Evolutionary conservation across 2,329 filamentous ascomycete genomes (phyloP).

Genomic region (Colletotrichum trifolii): DNA sequence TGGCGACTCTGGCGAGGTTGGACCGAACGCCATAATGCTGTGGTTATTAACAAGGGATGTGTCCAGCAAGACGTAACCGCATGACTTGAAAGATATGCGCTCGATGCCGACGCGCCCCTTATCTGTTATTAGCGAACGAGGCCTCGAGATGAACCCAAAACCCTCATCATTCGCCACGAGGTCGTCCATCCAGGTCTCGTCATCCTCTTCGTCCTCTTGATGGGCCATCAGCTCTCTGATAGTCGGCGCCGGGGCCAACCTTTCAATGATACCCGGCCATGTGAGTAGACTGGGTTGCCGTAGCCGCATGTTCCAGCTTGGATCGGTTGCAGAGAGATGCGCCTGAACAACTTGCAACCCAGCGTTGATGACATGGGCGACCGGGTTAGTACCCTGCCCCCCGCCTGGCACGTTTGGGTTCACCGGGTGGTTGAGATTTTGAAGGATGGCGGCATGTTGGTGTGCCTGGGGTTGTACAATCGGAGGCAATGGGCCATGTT

Average conservation of each 20-base stretch:
- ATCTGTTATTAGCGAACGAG: conserved; percentile 40
- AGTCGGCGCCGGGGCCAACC: conserved; percentile 52
- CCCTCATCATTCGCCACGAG: conserved; percentile 3
- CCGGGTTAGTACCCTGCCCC: no score
- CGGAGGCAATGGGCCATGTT: no score
- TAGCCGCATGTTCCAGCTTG: conserved; percentile 27
- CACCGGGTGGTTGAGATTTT: neutral
- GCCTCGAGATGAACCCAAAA: conserved; percentile 40
- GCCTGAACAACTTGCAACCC: conserved; percentile 5
- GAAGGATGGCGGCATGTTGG: no score
- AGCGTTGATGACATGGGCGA: no score
- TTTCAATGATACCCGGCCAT: conserved; percentile 56
- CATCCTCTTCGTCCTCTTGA: neutral
- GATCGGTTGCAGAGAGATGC: neutral
- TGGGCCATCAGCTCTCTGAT: conserved; percentile 40
- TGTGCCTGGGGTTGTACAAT: no score
- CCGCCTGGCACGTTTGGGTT: neutral
- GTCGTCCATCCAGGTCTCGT: neutral
- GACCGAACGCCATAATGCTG: conserved; percentile 43
- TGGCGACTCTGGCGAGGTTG: conserved; percentile 28
- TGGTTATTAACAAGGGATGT: conserved; percentile 49
- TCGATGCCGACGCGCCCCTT: conserved; percentile 46
- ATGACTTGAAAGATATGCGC: conserved; percentile 66
- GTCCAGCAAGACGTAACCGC: conserved; percentile 67
- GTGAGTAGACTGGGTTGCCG: conserved; percentile 46